Percentiles rank a stretch among this genome's conserved stretches.
Evolutionary conservation across 2,329 filamentous ascomycete genomes (phyloP).

Genomic region (Penicillium sp.): DNA sequence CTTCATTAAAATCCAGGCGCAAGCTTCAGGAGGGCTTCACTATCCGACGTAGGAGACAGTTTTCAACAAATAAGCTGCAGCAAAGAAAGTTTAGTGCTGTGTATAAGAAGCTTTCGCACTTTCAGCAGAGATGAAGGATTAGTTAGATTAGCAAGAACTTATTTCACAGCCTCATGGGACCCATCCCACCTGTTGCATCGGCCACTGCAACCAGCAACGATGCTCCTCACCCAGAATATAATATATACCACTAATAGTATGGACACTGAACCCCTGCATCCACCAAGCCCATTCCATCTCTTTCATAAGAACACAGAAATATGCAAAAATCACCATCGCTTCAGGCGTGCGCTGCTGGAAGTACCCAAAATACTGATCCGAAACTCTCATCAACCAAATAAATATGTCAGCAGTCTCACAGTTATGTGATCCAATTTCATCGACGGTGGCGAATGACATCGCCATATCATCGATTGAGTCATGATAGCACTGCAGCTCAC

Average conservation of each 20-base stretch:
- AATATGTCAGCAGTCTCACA: conserved; percentile 16
- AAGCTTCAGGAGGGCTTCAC: not conserved
- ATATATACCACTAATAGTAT: conserved; percentile 22
- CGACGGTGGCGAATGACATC: conserved; percentile 11
- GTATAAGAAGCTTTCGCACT: not conserved
- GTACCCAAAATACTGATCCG: conserved; percentile 21
- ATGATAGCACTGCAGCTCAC: conserved; percentile 5
- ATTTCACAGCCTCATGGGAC: too few species aligned
- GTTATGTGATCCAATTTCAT: conserved; percentile 3
- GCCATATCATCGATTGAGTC: conserved; percentile 9
- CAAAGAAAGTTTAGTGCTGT: not conserved
- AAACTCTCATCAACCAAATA: conserved; percentile 14
- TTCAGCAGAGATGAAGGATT: not conserved
- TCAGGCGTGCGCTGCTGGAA: conserved; percentile 17
- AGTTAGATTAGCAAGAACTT: not conserved
- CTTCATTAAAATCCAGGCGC: not conserved
- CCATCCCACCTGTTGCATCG: not conserved
- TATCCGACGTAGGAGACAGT: not conserved
- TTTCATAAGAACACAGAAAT: conserved; percentile 23
- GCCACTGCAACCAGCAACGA: conserved; percentile 20
- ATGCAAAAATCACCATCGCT: conserved; percentile 25
- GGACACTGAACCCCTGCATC: conserved; percentile 25
- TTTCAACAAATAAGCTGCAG: not conserved
- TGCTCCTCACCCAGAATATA: conserved; percentile 20
- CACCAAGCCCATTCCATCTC: conserved; percentile 29